Base-by-base conservation (phyloP, 345 rosid genomes). In the Salix suchowensis region DNA sequence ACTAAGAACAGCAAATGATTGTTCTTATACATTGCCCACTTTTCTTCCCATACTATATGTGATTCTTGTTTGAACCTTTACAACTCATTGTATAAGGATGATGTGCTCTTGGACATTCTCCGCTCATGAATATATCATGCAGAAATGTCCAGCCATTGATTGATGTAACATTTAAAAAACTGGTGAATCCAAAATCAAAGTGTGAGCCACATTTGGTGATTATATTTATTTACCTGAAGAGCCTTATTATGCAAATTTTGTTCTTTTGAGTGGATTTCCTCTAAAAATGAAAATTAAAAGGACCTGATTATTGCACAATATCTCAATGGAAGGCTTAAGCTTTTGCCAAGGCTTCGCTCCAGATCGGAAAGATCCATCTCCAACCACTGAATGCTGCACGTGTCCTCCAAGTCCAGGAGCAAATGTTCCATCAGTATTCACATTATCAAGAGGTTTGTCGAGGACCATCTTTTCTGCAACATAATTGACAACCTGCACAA, bases 251-350 rank as follows among this genome's bases (percentile, higher is more conserved):
- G 23, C 15, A 66, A 66, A 21, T n/a, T n/a, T n/a, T 12, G 4
- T 58, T 12, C 28, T 58, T 58, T 58, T 55, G 62, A 58, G 14
- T 58, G 26, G 28, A 68, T 68, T 40, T 68, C 34, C 8, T 10
- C 3, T 23, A 68, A 50, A 75, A 11, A 48, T 14, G 44, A 5
- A 44, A n/a, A 65, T 39, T 60, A 67, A 36, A 85, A 93, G 87
- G 84, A 78, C 99, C 97, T 94, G 98, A 85, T 94, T 96, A 84
- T 94, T 94, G 87, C 99, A 96, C 81, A 90, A 84, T 81, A 96
- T 92, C 88, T 96, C 99, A 58, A 96, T 85, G 71, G 91, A 83
- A 80, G 98, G 97, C 84, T 87, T 90, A 75, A 78, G 84, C 86
- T 91, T 96, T 83, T 82, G 94, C 94, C 92, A 89, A 70, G 95